Evolutionary conservation across 2,329 filamentous ascomycete species (phyloP).

Genomic region (Cryphonectria nitschkei): DNA sequence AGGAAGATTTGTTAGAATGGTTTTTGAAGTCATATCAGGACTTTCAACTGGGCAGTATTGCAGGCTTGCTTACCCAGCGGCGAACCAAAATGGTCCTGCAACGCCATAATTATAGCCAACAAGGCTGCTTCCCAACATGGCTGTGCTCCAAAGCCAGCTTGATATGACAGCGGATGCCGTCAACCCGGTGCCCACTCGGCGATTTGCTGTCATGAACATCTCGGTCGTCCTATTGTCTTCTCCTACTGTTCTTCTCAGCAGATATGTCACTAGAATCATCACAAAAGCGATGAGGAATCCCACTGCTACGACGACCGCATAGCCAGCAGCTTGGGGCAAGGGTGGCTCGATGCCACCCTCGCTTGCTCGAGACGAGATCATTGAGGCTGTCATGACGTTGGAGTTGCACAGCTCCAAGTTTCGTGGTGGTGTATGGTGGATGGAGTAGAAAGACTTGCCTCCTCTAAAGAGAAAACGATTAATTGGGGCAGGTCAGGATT

Average conservation of each 20-base stretch:
- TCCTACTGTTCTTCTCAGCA: constrained; percentile 16
- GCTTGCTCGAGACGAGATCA: constrained; percentile 6
- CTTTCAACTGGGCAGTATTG: neutral
- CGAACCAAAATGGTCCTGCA: constrained; percentile 61
- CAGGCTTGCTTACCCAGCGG: constrained; percentile 41
- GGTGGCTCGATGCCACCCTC: constrained; percentile 21
- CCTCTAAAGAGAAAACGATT: neutral
- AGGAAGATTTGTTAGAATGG: neutral
- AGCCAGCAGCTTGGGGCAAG: constrained; percentile 23
- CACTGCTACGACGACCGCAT: constrained; percentile 24
- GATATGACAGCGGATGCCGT: constrained; percentile 59
- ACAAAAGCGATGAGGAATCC: constrained; percentile 24
- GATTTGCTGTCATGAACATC: constrained; percentile 44
- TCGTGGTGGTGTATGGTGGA: neutral
- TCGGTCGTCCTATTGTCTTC: constrained; percentile 25
- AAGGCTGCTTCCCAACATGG: constrained; percentile 52
- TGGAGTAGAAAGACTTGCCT: neutral
- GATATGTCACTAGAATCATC: constrained; percentile 23
- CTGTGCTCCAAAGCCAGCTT: constrained; percentile 59
- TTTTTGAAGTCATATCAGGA: neutral
- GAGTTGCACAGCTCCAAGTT: neutral
- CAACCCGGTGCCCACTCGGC: constrained; percentile 53
- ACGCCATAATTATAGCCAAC: constrained; percentile 59
- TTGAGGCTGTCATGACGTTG: neutral
- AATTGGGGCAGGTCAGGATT: neutral